Percentiles rank a stretch among this genome's conserved stretches.
Evolutionary conservation across 768 basidiomycete genomes (phyloP).

Genomic region (Tricholoma hemisulphureum): DNA sequence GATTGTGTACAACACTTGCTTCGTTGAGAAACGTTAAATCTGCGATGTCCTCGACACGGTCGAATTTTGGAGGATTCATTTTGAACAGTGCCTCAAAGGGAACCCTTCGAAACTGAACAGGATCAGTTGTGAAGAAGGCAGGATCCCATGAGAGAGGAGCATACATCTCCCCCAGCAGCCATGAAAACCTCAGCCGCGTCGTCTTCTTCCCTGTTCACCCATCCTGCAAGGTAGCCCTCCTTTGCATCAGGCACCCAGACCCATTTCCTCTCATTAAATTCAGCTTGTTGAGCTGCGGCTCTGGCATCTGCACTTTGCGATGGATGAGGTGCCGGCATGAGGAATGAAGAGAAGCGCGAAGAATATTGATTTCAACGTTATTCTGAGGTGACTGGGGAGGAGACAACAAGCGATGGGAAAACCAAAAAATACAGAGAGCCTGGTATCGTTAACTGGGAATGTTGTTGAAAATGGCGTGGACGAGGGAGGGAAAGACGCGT

Average conservation of each 20-base stretch:
- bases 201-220: slow-evolving; percentile 86
- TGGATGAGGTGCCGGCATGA: slow-evolving; percentile 49
- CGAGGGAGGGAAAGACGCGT: background rate
- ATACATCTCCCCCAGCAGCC: slow-evolving; percentile 80
- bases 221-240: slow-evolving; percentile 92
- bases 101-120: slow-evolving; percentile 42
- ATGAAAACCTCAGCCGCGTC: slow-evolving; percentile 83
- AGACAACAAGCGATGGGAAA: background rate
- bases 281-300: slow-evolving; percentile 87
- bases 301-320: slow-evolving; percentile 68
- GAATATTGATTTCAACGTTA: background rate
- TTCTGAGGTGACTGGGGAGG: background rate
- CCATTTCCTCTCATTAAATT: slow-evolving; percentile 98
- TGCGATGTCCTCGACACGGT: slow-evolving; percentile 96
- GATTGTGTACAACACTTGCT: slow-evolving; percentile 98
- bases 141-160: slow-evolving; percentile 14
- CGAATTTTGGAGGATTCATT: slow-evolving; percentile 99
- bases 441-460: background rate
- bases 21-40: slow-evolving; percentile 98
- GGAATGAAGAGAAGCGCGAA: background rate
- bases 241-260: slow-evolving; percentile 95
- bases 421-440: background rate
- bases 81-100: slow-evolving; percentile 83
- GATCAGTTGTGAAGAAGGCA: background rate
- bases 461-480: background rate